These are phyloP conservation scores for Wickerhamomyces sydowiorum DNA, from an alignment of 805 yeast species.

Conservation along the genomic window DNA sequence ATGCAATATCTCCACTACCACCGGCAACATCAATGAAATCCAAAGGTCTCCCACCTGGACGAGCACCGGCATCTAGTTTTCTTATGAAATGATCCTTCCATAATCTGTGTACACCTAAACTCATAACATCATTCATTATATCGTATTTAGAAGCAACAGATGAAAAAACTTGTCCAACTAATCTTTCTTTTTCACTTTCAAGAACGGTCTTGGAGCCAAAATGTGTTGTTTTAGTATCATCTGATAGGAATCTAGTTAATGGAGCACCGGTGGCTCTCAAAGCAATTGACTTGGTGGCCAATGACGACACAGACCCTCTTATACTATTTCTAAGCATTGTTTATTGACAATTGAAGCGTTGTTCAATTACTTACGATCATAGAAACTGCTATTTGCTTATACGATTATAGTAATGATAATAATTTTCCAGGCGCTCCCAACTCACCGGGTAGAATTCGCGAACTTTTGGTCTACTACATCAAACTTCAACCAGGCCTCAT, in stretches of 20 bases:
- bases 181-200: constrained; percentile 70
- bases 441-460: no score
- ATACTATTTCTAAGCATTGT: background rate
- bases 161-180: constrained; percentile 84
- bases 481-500: no score
- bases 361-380: no score
- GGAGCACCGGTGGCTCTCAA: no score
- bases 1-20: constrained; percentile 98
- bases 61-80: constrained; percentile 85
- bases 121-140: constrained; percentile 97
- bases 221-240: constrained; percentile 62
- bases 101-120: constrained; percentile 87
- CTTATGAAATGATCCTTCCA: constrained; percentile 93
- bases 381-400: background rate
- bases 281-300: background rate
- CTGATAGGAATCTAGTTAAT: background rate
- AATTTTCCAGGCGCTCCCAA: no score
- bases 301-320: background rate
- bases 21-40: constrained; percentile 96
- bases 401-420: no score
- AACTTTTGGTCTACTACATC: no score
- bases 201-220: constrained; percentile 87
- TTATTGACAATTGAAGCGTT: background rate
- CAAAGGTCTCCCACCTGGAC: constrained; percentile 82
- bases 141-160: constrained; percentile 94